phyloP scores from a whole-genome alignment of 257 asterid genomes.

The Solanum dulcamara region DNA sequence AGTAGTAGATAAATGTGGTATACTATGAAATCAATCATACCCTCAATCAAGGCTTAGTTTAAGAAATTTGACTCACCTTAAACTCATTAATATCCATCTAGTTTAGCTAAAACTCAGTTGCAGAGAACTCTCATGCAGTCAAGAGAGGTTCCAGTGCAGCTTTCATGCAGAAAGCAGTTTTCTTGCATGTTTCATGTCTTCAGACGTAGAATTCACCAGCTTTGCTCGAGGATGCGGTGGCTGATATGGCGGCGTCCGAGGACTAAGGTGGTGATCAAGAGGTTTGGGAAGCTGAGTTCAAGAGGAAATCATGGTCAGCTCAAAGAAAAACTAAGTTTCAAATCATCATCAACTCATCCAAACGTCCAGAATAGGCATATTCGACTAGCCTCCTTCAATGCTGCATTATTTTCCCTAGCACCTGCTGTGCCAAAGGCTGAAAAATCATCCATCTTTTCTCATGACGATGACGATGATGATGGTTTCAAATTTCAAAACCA shows the following conservation, averaged over 20 bases:
- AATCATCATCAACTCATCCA: not conserved
- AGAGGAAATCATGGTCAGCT: not conserved
- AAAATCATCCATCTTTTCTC: constrained; percentile 19
- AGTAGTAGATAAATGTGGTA: not conserved
- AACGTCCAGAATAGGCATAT: constrained; percentile 23
- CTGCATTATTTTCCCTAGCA: constrained; percentile 86
- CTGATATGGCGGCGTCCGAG: constrained; percentile 32
- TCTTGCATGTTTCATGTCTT: constrained; percentile 33
- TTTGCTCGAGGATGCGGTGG: constrained; percentile 36
- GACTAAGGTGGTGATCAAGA: constrained; percentile 50
- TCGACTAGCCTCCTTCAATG: constrained; percentile 79
- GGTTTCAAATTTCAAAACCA: not conserved
- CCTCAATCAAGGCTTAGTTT: not conserved
- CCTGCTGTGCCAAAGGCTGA: constrained; percentile 61
- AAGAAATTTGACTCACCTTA: not conserved
- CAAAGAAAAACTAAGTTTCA: constrained; percentile 1
- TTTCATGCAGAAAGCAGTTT: constrained; percentile 23
- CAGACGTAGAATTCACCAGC: constrained; percentile 30
- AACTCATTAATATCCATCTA: not conserved
- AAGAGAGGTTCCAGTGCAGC: constrained; percentile 9
- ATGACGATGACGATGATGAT: constrained; percentile 9
- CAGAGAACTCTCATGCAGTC: constrained; percentile 29
- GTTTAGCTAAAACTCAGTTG: not conserved
- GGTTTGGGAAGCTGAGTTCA: constrained; percentile 36
- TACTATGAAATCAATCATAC: not conserved